These are phyloP conservation scores for Leishmania braziliensis DNA, from an alignment of 208 protist species.

Conservation along the genomic window DNA sequence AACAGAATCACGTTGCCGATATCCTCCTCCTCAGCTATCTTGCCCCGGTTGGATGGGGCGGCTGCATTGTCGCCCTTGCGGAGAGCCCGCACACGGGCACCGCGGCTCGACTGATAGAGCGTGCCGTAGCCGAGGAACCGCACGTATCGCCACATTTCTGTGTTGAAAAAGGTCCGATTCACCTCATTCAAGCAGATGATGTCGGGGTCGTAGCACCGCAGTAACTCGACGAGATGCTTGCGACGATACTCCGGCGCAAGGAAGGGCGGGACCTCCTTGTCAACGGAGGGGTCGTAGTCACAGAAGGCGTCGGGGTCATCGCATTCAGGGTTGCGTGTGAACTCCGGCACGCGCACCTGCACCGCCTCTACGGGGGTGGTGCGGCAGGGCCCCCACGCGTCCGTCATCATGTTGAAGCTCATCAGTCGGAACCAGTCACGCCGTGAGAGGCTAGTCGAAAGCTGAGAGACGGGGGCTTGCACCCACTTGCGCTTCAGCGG, in stretches of 20 bases:
- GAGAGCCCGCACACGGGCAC: slow-evolving; percentile 55
- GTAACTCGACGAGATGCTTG: slow-evolving; percentile 57
- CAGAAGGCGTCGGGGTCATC: slow-evolving; percentile 36
- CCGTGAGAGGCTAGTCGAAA: slow-evolving; percentile 64
- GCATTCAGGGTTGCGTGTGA: slow-evolving; percentile 36
- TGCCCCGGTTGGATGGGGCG: slow-evolving; percentile 39
- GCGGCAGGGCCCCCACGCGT: slow-evolving; percentile 43
- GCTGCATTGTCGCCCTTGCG: slow-evolving; percentile 52
- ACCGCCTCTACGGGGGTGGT: slow-evolving; percentile 67
- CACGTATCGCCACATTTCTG: slow-evolving; percentile 63
- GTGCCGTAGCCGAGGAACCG: slow-evolving; percentile 80
- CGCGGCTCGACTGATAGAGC: slow-evolving; percentile 81
- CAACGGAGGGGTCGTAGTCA: slow-evolving; percentile 51
- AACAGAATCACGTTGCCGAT: slow-evolving; percentile 89
- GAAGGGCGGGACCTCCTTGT: slow-evolving; percentile 63
- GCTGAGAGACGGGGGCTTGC: slow-evolving; percentile 54
- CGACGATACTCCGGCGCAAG: slow-evolving; percentile 59
- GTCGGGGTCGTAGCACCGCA: slow-evolving; percentile 80
- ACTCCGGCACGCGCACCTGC: slow-evolving; percentile 52
- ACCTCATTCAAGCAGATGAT: slow-evolving; percentile 84
- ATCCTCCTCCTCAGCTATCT: slow-evolving; percentile 65
- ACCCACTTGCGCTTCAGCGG: slow-evolving; percentile 68
- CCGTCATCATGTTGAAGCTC: slow-evolving; percentile 85
- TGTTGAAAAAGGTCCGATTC: slow-evolving; percentile 74
- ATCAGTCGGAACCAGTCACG: slow-evolving; percentile 89